Percentiles rank a stretch among this genome's conserved stretches.
Conservation (phyloP, 2,329 filamentous ascomycete genomes). For the Aschersonia sp. region DNA sequence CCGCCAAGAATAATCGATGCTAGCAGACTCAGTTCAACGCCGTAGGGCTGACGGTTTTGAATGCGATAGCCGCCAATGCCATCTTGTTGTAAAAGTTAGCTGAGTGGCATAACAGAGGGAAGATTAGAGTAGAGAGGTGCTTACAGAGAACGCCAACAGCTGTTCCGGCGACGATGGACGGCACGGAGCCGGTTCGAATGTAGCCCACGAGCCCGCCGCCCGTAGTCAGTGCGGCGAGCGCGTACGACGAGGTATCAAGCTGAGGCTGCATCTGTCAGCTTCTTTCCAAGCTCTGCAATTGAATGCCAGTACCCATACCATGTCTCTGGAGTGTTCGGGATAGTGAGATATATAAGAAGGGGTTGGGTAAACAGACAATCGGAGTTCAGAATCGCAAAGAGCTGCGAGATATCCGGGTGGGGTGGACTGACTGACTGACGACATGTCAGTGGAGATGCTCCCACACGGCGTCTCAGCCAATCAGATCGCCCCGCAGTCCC, state of each 20-base stretch:
- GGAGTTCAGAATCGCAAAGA: background rate
- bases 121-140: constrained; percentile 8
- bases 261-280: constrained; percentile 5
- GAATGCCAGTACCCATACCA: background rate
- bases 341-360: background rate
- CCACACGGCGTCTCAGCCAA: constrained; percentile 12
- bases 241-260: constrained; percentile 49
- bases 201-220: constrained; percentile 82
- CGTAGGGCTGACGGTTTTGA: constrained; percentile 61
- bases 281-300: too few species aligned
- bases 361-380: background rate
- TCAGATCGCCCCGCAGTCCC: constrained; percentile 10
- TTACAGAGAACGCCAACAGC: constrained; percentile 58
- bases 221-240: constrained; percentile 71
- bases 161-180: constrained; percentile 73
- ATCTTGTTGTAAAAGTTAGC: constrained; percentile 29
- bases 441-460: background rate
- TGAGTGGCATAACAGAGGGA: background rate
- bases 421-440: background rate
- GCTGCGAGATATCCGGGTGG: too few species aligned
- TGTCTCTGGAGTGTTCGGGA: background rate
- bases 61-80: constrained; percentile 71
- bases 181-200: constrained; percentile 68
- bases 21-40: constrained; percentile 76
- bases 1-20: constrained; percentile 77